Evolutionary conservation across 2,329 filamentous ascomycete species (phyloP).

Genomic region (Hymenoscyphus repandus): DNA sequence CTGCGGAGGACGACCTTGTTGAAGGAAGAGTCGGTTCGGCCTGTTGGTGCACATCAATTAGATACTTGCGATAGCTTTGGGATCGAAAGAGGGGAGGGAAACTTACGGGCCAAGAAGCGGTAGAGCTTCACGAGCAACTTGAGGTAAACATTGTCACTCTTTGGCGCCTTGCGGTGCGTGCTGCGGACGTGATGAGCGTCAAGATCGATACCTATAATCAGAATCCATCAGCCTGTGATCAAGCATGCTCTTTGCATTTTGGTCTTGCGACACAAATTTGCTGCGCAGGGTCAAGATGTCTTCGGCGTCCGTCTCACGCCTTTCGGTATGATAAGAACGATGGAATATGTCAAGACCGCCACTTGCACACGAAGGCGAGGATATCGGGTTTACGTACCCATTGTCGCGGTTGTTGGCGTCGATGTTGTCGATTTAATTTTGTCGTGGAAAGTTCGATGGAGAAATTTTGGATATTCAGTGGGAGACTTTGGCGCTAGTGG

Average conservation of each 20-base stretch:
- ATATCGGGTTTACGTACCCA: slow-evolving; percentile 32
- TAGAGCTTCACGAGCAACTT: slow-evolving; percentile 98
- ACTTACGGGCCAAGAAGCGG: slow-evolving; percentile 92
- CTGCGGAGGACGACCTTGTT: slow-evolving; percentile 98
- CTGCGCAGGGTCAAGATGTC: slow-evolving; percentile 29
- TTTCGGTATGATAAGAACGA: slow-evolving; percentile 14
- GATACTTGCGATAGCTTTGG: background rate
- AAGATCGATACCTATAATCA: slow-evolving; percentile 63
- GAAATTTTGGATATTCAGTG: background rate
- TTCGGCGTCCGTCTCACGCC: slow-evolving; percentile 14
- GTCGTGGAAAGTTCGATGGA: slow-evolving; percentile 8
- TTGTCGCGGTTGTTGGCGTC: slow-evolving; percentile 29
- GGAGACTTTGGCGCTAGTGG: background rate
- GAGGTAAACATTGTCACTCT: slow-evolving; percentile 97
- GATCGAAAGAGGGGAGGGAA: background rate
- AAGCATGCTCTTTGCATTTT: slow-evolving; percentile 54
- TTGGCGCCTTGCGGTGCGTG: slow-evolving; percentile 87
- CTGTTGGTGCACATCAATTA: slow-evolving; percentile 39
- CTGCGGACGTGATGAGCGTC: slow-evolving; percentile 63
- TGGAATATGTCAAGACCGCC: slow-evolving; percentile 24
- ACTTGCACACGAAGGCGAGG: slow-evolving; percentile 34
- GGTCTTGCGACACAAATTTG: slow-evolving; percentile 31
- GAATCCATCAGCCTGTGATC: slow-evolving; percentile 57
- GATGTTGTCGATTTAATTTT: slow-evolving; percentile 18
- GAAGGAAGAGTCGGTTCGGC: slow-evolving; percentile 94